Conservation (phyloP, 2,329 filamentous ascomycete species). For the Claviceps purpurea region DNA sequence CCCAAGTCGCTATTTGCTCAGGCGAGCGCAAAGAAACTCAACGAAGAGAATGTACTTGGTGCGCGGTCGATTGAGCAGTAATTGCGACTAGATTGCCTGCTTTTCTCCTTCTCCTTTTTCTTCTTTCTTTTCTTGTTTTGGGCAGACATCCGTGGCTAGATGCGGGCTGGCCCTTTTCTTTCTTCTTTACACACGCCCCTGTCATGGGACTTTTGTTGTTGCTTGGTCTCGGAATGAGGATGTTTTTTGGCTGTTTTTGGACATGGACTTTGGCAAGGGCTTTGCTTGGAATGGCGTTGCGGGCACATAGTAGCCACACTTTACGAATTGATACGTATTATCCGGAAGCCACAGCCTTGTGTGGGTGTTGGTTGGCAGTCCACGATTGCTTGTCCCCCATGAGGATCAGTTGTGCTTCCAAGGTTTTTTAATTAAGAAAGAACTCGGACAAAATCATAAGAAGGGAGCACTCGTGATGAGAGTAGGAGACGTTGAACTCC, state of each 20-base stretch:
- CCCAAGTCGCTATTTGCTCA: constrained; percentile 56
- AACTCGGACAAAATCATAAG: background rate
- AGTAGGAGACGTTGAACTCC: background rate
- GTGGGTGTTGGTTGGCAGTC: background rate
- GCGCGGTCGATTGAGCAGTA: constrained; percentile 22
- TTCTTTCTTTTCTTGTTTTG: constrained; percentile 4
- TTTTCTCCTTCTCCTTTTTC: background rate
- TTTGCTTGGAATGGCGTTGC: constrained; percentile 2
- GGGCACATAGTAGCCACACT: background rate
- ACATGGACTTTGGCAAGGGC: background rate
- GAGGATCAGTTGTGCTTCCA: background rate
- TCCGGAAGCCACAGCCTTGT: background rate
- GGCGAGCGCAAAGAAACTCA: constrained; percentile 49
- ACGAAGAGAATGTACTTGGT: constrained; percentile 29
- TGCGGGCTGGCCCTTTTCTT: background rate
- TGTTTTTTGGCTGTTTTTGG: background rate
- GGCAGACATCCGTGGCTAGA: background rate
- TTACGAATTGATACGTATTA: background rate
- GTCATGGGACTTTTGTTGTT: background rate
- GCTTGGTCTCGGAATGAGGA: background rate
- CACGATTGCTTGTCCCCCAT: background rate
- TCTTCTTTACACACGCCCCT: background rate
- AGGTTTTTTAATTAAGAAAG: too few relatives aligned
- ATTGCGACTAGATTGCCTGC: background rate
- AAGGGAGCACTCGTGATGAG: background rate